Evolutionary conservation across 495 filamentous ascomycete species (phyloP).

Genomic region (Hypoxylon intermedium): DNA sequence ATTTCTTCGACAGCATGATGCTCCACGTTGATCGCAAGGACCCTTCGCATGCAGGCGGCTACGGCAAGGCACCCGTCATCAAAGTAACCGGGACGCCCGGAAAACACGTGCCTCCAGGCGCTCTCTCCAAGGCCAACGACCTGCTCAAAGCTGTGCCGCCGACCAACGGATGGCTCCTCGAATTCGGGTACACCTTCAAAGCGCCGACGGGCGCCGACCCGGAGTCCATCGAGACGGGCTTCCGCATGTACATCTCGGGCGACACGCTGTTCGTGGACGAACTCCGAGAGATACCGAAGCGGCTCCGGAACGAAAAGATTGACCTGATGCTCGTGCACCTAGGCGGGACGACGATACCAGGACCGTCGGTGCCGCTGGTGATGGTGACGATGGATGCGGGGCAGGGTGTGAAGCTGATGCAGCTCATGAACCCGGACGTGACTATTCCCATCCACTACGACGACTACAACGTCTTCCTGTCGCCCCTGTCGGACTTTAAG

Average conservation of each 20-base stretch:
- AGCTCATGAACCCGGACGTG: conserved; percentile 66
- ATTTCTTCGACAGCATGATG: conserved; percentile 61
- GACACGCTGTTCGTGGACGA: conserved; percentile 74
- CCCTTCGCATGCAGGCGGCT: conserved; percentile 7
- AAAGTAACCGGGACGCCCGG: conserved; percentile 73
- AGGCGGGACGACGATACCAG: conserved; percentile 71
- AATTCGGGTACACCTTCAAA: conserved; percentile 59
- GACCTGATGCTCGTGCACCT: conserved; percentile 75
- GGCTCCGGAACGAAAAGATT: conserved; percentile 55
- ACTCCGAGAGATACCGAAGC: conserved; percentile 62
- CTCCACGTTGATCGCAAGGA: conserved; percentile 52
- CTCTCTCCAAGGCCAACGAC: conserved; percentile 60
- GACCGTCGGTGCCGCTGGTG: conserved; percentile 60
- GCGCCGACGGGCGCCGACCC: conserved; percentile 20
- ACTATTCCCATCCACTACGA: conserved; percentile 76
- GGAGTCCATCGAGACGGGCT: conserved; percentile 55
- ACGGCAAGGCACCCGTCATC: conserved; percentile 46
- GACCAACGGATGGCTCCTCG: conserved; percentile 76
- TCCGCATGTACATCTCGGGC: conserved; percentile 75
- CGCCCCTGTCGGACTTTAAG: conserved; percentile 66
- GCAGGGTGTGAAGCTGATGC: conserved; percentile 67
- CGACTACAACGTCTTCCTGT: conserved; percentile 70
- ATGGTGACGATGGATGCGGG: conserved; percentile 79
- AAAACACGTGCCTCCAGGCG: conserved; percentile 68
- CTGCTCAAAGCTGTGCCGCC: conserved; percentile 70